Conservation (phyloP, 495 filamentous ascomycete genomes). For the Aspergillus wentii region DNA sequence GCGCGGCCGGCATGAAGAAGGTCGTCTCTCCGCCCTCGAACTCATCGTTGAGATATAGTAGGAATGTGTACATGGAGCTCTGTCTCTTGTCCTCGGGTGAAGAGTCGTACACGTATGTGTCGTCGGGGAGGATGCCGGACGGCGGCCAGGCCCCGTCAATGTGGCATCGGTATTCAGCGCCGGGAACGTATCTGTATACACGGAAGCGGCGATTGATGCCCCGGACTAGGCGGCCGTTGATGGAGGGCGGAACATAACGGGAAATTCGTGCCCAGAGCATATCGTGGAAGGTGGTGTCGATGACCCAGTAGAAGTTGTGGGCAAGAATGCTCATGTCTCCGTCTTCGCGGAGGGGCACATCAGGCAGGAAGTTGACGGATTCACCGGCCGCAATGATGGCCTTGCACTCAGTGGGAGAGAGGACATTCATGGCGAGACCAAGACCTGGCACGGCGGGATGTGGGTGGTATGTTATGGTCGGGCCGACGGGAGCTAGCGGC, state of each 20-base stretch:
- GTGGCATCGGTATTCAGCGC: constrained; percentile 35
- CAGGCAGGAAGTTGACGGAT: constrained; percentile 32
- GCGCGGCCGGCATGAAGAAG: constrained; percentile 30
- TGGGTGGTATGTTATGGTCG: constrained; percentile 28
- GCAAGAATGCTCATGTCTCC: constrained; percentile 34
- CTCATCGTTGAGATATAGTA: constrained; percentile 37
- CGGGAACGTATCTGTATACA: constrained; percentile 35
- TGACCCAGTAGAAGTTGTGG: constrained; percentile 40
- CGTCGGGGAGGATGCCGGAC: constrained; percentile 28
- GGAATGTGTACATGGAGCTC: constrained; percentile 38
- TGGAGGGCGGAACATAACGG: constrained; percentile 21
- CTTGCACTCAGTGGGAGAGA: constrained; percentile 26
- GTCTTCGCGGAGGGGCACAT: constrained; percentile 33
- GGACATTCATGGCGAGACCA: constrained; percentile 28
- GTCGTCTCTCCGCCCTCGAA: constrained; percentile 39
- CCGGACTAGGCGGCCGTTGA: constrained; percentile 27
- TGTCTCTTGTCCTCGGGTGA: constrained; percentile 30
- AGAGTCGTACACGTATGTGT: constrained; percentile 33
- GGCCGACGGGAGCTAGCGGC: constrained; percentile 19
- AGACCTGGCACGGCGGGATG: constrained; percentile 36
- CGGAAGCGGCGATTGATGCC: constrained; percentile 37
- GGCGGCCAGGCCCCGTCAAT: constrained; percentile 38
- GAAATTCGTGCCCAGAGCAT: constrained; percentile 32
- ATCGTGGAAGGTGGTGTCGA: constrained; percentile 34
- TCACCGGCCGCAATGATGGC: constrained; percentile 35